Base-by-base conservation (phyloP, 2,329 filamentous ascomycete genomes). In the Emydomyces testavorans region DNA sequence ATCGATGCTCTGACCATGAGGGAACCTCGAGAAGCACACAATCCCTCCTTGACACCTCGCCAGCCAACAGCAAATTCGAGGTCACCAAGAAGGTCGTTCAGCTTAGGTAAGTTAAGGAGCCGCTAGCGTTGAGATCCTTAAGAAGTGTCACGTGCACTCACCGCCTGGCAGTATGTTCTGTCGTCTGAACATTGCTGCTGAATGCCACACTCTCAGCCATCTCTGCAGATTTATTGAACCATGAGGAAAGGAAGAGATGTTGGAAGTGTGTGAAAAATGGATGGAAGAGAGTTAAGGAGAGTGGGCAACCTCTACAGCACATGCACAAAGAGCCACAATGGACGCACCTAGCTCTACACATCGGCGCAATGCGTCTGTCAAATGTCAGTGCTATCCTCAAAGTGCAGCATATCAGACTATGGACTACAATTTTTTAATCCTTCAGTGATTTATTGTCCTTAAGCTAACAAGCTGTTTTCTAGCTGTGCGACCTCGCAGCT, bases 401-500 rank as follows among this genome's bases (percentile, higher is more conserved):
- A n/a, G n/a, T n/a, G n/a, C n/a, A n/a, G n/a, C n/a, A n/a, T n/a
- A n/a, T n/a, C n/a, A n/a, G n/a, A n/a, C n/a, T n/a, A n/a, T n/a
- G n/a, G n/a, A n/a, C n/a, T n/a, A n/a, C n/a, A n/a, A n/a, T n/a
- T n/a, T n/a, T n/a, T n/a, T n/a, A n/a, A n/a, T n/a, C n/a, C n/a
- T n/a, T n/a, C n/a, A n/a, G n/a, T n/a, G 34, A 48, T 41, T 26
- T 32, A 26, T 16, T 15, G 11, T 26, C 23, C 8, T 16, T 21
- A 31, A 24, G 24, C 35, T 49, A 48, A 50, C 49, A 51, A 35
- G 24, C n/a, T n/a, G n/a, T n/a, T 13, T 26, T 26, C 36, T 54
- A 69, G 65, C 65, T 56, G 62, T 62, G 35, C 61, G 65, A 42
- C 66, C 65, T 52, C 65, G 66, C 55, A 65, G 65, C 54, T 63